Evolutionary conservation across 2,329 filamentous ascomycete genomes (phyloP).

Genomic region (Paecilomyces dactylethromorphus): DNA sequence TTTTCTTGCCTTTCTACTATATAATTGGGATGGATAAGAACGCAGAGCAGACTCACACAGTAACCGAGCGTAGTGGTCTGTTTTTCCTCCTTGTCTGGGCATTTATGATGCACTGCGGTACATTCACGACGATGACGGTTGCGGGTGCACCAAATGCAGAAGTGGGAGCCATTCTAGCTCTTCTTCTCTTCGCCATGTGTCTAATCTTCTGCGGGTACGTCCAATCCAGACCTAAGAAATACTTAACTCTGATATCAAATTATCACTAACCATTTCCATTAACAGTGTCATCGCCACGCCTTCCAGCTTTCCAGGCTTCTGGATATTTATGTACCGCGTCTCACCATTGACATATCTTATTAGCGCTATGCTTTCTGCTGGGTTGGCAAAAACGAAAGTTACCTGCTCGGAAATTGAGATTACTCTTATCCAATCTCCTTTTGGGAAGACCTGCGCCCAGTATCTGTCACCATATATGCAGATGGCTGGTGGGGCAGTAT

Average conservation of each 20-base stretch:
- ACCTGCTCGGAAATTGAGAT: slow-evolving; percentile 27
- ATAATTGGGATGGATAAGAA: slow-evolving; percentile 46
- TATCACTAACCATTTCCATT: not conserved
- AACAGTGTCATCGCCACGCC: slow-evolving; percentile 55
- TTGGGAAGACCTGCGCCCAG: slow-evolving; percentile 54
- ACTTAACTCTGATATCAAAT: not conserved
- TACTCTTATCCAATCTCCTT: slow-evolving; percentile 41
- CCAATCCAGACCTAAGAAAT: not conserved
- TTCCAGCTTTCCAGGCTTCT: slow-evolving; percentile 59
- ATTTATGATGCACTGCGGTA: slow-evolving; percentile 64
- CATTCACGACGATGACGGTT: slow-evolving; percentile 69
- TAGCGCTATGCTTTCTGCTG: slow-evolving; percentile 31
- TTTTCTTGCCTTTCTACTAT: slow-evolving; percentile 64
- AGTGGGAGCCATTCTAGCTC: slow-evolving; percentile 59
- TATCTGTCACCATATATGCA: slow-evolving; percentile 57
- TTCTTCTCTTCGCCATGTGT: slow-evolving; percentile 54
- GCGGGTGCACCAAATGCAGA: slow-evolving; percentile 62
- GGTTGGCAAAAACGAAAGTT: slow-evolving; percentile 22
- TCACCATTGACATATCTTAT: slow-evolving; percentile 60
- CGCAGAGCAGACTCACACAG: slow-evolving; percentile 29
- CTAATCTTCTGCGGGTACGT: slow-evolving; percentile 49
- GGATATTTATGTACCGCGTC: slow-evolving; percentile 70
- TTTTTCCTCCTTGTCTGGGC: slow-evolving; percentile 60
- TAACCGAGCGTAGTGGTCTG: slow-evolving; percentile 53
- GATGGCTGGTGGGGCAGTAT: slow-evolving; percentile 50